A percentile compares a stretch with the other conserved stretches of the same genome.
Conservation (phyloP, 768 basidiomycete genomes). For the Strobilomyces echinocephalus region DNA sequence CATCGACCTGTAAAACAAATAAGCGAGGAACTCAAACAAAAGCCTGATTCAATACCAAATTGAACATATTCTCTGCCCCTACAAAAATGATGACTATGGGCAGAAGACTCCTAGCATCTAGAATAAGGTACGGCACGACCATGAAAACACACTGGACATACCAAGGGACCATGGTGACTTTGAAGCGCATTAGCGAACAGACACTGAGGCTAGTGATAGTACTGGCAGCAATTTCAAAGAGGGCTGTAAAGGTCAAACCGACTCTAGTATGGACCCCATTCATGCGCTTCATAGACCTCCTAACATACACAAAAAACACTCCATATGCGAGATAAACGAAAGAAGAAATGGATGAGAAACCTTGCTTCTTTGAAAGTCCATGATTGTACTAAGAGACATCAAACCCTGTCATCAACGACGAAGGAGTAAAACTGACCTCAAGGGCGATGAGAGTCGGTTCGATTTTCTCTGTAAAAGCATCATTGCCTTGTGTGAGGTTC, state of each 20-base stretch:
- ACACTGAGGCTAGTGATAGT: slow-evolving; percentile 93
- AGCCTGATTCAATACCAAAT: slow-evolving; percentile 54
- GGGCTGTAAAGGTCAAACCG: slow-evolving; percentile 88
- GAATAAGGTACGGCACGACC: slow-evolving; percentile 4
- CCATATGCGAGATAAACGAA: slow-evolving; percentile 75
- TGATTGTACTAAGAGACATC: slow-evolving; percentile 46
- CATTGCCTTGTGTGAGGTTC: slow-evolving; percentile 34
- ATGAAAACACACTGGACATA: slow-evolving; percentile 32
- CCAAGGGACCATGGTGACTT: slow-evolving; percentile 88
- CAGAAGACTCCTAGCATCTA: slow-evolving; percentile 63
- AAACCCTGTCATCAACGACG: slow-evolving; percentile 2
- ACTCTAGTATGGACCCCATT: slow-evolving; percentile 84
- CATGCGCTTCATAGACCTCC: slow-evolving; percentile 70
- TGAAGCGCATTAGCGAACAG: slow-evolving; percentile 84
- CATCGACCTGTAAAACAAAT: slow-evolving; percentile 59
- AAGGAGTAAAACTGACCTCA: slow-evolving; percentile 31
- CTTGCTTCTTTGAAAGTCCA: slow-evolving; percentile 40
- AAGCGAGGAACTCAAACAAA: slow-evolving; percentile 16
- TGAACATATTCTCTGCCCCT: slow-evolving; percentile 97
- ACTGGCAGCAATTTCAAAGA: slow-evolving; percentile 87
- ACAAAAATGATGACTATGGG: slow-evolving; percentile 94
- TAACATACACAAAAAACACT: slow-evolving; percentile 70
- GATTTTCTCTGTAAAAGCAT: slow-evolving; percentile 37
- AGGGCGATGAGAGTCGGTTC: slow-evolving; percentile 43
- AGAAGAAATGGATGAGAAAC: slow-evolving; percentile 59